A percentile compares a stretch with the other conserved stretches of the same genome.
Conservation (phyloP, 2,329 filamentous ascomycete genomes). For the Talaromyces sp. region DNA sequence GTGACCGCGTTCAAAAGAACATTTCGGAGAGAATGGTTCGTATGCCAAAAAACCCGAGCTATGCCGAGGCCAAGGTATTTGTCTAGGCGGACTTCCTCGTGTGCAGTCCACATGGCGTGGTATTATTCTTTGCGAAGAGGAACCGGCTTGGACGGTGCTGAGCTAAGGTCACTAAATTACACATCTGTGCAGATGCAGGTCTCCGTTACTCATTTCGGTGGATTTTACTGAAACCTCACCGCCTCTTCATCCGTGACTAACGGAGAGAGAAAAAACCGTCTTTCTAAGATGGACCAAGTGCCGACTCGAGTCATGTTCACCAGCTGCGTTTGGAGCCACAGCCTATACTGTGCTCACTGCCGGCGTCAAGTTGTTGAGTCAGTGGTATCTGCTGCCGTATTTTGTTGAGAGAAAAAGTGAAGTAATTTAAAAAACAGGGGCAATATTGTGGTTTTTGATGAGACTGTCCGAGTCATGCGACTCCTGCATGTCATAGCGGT, state of each 20-base stretch:
- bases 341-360: not conserved
- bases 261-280: not conserved
- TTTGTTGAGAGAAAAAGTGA: not conserved
- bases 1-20: not conserved
- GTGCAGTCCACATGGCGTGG: not conserved
- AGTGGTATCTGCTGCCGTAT: not conserved
- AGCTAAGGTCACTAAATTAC: slow-evolving; percentile 5
- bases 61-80: not conserved
- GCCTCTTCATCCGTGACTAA: slow-evolving; percentile 6
- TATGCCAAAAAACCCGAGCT: not conserved
- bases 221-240: slow-evolving; percentile 6
- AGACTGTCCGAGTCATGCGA: not conserved
- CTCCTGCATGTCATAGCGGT: not conserved
- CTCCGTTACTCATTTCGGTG: slow-evolving; percentile 5
- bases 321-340: not conserved
- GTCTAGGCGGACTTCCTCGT: not conserved
- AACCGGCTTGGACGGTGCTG: not conserved
- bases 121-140: not conserved
- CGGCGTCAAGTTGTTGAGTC: not conserved
- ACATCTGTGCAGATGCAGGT: slow-evolving; percentile 10
- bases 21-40: not conserved
- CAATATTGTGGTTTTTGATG: not conserved
- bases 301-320: not conserved
- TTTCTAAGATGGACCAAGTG: not conserved
- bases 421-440: not conserved